Evolutionary conservation across 2,329 filamentous ascomycete species (phyloP).

Genomic region (Emergomyces orientalis): DNA sequence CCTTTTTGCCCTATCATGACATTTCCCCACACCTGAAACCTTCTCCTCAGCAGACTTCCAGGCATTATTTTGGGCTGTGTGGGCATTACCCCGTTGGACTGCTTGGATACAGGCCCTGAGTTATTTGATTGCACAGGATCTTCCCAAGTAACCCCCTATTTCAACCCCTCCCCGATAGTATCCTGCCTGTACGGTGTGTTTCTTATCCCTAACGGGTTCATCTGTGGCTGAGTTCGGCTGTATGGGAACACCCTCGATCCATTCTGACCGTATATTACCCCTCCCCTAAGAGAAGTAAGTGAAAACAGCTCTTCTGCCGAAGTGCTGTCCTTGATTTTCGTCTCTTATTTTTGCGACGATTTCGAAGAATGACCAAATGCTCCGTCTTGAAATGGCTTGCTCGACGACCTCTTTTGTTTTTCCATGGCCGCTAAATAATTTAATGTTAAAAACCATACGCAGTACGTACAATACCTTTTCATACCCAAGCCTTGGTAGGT

Average conservation of each 20-base stretch:
- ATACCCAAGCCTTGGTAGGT: neutral
- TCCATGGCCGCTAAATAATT: neutral
- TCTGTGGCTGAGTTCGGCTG: neutral
- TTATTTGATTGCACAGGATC: neutral
- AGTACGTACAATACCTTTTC: neutral
- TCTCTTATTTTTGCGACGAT: neutral
- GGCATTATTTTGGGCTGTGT: neutral
- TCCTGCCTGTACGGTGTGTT: neutral
- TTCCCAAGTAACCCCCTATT: neutral
- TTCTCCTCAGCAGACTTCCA: neutral
- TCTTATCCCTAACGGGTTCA: neutral
- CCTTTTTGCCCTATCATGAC: conserved; percentile 2
- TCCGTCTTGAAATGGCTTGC: neutral
- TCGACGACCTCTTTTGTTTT: neutral
- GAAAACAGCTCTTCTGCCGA: neutral
- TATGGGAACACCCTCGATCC: neutral
- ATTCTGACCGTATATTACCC: neutral
- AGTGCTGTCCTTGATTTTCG: neutral
- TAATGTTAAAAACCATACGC: neutral
- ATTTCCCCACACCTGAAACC: neutral
- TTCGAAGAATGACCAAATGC: neutral
- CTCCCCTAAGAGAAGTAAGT: neutral
- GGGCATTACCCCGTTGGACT: neutral
- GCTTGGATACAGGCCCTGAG: neutral
- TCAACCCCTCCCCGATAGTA: neutral